Evolutionary conservation across 192 early-diverging fungal genomes (phyloP).

Genomic region (Rhizoclosmatium globosum): DNA sequence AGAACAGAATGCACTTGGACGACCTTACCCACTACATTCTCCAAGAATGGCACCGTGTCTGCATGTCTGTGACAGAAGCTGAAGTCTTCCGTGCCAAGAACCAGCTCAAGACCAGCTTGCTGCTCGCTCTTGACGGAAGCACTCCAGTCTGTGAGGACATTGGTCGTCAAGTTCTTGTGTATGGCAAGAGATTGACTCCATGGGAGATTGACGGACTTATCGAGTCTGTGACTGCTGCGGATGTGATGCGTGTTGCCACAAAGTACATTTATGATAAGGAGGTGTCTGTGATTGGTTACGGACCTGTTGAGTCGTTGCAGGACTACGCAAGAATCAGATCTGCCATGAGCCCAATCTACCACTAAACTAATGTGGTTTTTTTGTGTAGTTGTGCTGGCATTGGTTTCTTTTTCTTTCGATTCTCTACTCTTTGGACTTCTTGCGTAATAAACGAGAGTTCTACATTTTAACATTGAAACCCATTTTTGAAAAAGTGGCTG

Average conservation of each 20-base stretch:
- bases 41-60: conserved; percentile 93
- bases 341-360: conserved; percentile 73
- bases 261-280: conserved; percentile 94
- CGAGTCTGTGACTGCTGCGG: conserved; percentile 81
- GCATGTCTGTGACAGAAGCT: conserved; percentile 80
- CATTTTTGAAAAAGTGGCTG: too few relatives aligned
- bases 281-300: conserved; percentile 82
- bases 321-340: conserved; percentile 90
- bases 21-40: conserved; percentile 88
- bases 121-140: conserved; percentile 92
- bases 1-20: conserved; percentile 83
- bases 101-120: conserved; percentile 94
- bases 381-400: too few relatives aligned
- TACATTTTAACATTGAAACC: too few relatives aligned
- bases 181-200: conserved; percentile 89
- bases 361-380: conserved; percentile 14
- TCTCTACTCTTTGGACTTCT: too few relatives aligned
- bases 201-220: conserved; percentile 89
- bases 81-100: conserved; percentile 98
- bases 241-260: conserved; percentile 86
- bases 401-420: too few relatives aligned
- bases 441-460: too few relatives aligned
- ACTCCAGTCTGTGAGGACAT: conserved; percentile 97
- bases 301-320: conserved; percentile 86
- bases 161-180: conserved; percentile 93